Evolutionary conservation across 306 rosid species (phyloP), one percentile per base, ranked within the genome.

Genomic region (Begonia loranthoides): DNA sequence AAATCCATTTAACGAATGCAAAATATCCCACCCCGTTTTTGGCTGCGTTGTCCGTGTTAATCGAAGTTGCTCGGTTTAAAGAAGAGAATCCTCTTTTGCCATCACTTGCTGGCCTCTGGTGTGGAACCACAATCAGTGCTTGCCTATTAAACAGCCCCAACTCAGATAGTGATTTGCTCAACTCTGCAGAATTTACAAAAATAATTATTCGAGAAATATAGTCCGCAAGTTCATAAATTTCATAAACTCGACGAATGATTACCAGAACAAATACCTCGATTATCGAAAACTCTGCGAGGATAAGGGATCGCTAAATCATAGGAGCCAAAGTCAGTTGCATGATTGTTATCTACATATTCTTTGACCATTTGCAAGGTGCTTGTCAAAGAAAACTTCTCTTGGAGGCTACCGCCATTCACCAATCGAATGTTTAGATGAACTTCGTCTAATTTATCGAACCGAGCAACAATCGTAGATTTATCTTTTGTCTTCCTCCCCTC

Each of bases 301-400:
- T 74, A 79, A 45, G 85, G 85, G 57, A 74, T 55, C 51, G 85
- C 85, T 13, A 79, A 76, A 68, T 79, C 76, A 63, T 68, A 79
- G 39, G 69, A 22, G 50, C 74, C 81, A 49, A 65, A 12, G 21
- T 41, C 65, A 56, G 17, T 55, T 45, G 58, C 64, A 53, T 58
- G 67, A 50, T 66, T 68, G 49, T 66, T 51, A 56, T 71, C 73
- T 5, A 78, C 67, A 51, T 65, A 63, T 33, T 68, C 67, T 50
- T 74, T 74, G 55, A 78, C 78, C 63, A 52, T 68, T 57, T 59
- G 65, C 66, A 78, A 50, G 59, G 71, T 65, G 59, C 78, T 71
- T 17, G 76, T 56, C 48, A 65, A 13, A 34, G 85, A 14, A 62
- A 78, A 78, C 68, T 71, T 74, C 47, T 60, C 69, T 62, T 62